Conservation (phyloP, 306 rosid species). For the Senna siamea region DNA sequence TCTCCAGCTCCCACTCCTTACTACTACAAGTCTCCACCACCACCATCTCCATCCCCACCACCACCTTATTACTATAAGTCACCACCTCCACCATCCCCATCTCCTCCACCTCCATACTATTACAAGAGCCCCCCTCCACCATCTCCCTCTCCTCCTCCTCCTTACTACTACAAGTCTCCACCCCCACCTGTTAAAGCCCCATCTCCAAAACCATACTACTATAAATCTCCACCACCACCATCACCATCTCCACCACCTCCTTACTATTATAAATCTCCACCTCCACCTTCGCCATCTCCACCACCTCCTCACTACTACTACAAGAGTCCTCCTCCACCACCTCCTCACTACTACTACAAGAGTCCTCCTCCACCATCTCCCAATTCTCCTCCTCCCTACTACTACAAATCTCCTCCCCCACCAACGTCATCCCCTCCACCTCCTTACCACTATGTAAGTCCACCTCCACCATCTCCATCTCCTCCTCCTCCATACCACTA, state of each 20-base stretch:
- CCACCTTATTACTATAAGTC: constrained; percentile 16
- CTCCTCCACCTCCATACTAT: constrained; percentile 27
- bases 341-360: constrained; percentile 48
- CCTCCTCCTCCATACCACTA: constrained; percentile 51
- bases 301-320: constrained; percentile 50
- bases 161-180: constrained; percentile 41
- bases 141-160: constrained; percentile 48
- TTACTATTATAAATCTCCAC: not conserved
- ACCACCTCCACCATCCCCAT: constrained; percentile 33
- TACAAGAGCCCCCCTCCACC: constrained; percentile 53
- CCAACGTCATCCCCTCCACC: not conserved
- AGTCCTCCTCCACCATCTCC: constrained; percentile 57
- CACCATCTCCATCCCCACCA: not conserved
- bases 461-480: constrained; percentile 9
- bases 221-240: not conserved
- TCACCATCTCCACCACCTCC: too few species aligned
- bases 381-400: constrained; percentile 32
- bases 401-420: not conserved
- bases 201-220: not conserved
- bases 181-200: constrained; percentile 28
- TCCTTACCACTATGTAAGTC: not conserved
- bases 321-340: constrained; percentile 57
- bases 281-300: constrained; percentile 27
- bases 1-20: not conserved
- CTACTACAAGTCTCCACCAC: constrained; percentile 35